A percentile compares a stretch with the other conserved stretches of the same genome.
phyloP scores from a whole-genome alignment of 768 basidiomycete genomes.

The Amanita pallidorosea region DNA sequence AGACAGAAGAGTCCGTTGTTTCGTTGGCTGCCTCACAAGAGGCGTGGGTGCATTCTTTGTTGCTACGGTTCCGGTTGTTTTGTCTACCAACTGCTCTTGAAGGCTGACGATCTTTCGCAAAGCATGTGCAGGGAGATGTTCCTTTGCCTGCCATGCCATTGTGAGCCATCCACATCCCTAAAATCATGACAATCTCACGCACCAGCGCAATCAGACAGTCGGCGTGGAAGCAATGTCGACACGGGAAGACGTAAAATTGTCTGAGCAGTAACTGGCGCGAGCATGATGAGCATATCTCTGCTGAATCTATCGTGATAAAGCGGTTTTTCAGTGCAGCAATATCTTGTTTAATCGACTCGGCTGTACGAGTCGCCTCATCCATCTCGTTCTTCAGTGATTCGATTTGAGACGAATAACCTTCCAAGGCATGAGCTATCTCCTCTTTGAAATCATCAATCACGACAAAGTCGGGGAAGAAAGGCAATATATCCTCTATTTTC shows the following conservation, averaged over 20 bases:
- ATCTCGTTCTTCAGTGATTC: conserved; percentile 86
- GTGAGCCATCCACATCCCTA: background rate
- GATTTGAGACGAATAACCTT: conserved; percentile 89
- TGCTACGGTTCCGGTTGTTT: conserved; percentile 16
- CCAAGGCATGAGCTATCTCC: conserved; percentile 92
- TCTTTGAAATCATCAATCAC: conserved; percentile 99
- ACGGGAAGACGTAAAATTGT: conserved; percentile 98
- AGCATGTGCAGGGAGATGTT: conserved; percentile 73
- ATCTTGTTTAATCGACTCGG: conserved; percentile 90
- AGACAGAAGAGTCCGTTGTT: conserved; percentile 62
- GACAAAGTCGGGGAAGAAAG: conserved; percentile 99
- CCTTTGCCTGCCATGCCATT: conserved; percentile 60
- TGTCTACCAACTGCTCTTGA: conserved; percentile 75
- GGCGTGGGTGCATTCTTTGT: conserved; percentile 19
- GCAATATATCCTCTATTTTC: conserved; percentile 97
- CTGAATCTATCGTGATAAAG: conserved; percentile 84
- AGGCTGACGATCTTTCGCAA: conserved; percentile 80
- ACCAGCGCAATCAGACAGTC: conserved; percentile 95
- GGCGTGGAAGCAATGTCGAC: conserved; percentile 95
- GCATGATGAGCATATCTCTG: conserved; percentile 82
- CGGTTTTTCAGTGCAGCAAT: conserved; percentile 77
- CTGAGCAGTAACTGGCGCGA: conserved; percentile 64
- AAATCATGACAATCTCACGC: conserved; percentile 19
- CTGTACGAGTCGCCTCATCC: conserved; percentile 89
- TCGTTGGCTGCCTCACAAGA: conserved; percentile 30